Base-by-base conservation (phyloP, 192 early-diverging fungal genomes). In the Lunasporangiospora selenospora region DNA sequence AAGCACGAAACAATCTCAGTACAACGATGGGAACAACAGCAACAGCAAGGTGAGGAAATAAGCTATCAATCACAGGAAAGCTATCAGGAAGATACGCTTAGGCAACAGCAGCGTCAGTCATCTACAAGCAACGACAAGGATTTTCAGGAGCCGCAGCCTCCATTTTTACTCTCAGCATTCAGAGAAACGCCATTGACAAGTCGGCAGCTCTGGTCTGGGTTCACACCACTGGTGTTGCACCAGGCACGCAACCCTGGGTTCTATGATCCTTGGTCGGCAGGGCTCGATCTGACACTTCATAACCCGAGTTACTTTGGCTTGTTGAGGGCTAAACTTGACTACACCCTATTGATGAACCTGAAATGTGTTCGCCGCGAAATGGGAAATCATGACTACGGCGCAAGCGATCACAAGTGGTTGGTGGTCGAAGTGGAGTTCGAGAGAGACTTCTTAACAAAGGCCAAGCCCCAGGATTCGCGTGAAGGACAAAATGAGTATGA, bases 361-460 rank as follows among this genome's bases (percentile, higher is more conserved):
- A 54, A 79, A 3, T 81, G 87, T 9, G 58, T 79, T 11, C 52
- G 66, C 4, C 63, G 81, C 32, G 64, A 67, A 57, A 85, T 86
- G 65, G 88, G 82, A 16, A 93, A 93, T 63, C 55, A 78, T 38
- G 80, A 87, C 56, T 90, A 87, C 64, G 50, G 60, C 2, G 83
- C 80, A 10, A 86, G 87, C 19, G 91, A 93, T 66, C 91, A 93
- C 62, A 83, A 85, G 31, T 90, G 86, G 75, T 58, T 93, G 26
- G 77, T 89, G 42, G 69, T 91, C 0, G 80, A 86, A 29, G 66
- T 85, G 0, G 60, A 65, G 9, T 79, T 79, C 53, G 77, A 79
- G n/a, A 29, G 61, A 0, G 42, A 63, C 36, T 73, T 73, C 19
- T 42, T 29, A 44, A 62, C 43, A 6, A 30, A 21, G 6, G 34